Evolutionary conservation across 495 filamentous ascomycete species (phyloP).

Genomic region (Neurospora tetraspora): DNA sequence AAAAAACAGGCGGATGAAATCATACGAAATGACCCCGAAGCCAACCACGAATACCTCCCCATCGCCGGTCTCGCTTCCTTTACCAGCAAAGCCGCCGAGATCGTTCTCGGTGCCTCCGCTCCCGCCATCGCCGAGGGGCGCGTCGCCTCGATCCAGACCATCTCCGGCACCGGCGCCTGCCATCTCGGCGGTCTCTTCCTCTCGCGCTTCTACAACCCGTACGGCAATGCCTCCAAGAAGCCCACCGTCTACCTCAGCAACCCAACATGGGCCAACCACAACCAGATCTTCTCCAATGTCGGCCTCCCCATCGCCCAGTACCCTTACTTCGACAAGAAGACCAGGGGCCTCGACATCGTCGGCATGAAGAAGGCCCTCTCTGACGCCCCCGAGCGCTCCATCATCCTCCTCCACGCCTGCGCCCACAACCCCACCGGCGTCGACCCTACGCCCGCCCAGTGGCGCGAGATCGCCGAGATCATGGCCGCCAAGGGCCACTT

Average conservation of each 20-base stretch:
- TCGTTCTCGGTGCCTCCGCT: slow-evolving; percentile 73
- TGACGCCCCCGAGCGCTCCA: slow-evolving; percentile 61
- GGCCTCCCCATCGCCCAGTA: slow-evolving; percentile 66
- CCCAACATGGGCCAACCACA: slow-evolving; percentile 97
- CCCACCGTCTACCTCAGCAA: slow-evolving; percentile 79
- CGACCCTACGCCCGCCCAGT: slow-evolving; percentile 88
- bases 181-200: slow-evolving; percentile 86
- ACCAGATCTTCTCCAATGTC: slow-evolving; percentile 97
- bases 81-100: slow-evolving; percentile 77
- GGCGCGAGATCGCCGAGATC: slow-evolving; percentile 74
- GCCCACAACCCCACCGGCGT: slow-evolving; percentile 98
- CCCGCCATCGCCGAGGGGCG: slow-evolving; percentile 78
- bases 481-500: slow-evolving; percentile 73
- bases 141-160: slow-evolving; percentile 63
- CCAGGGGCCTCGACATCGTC: slow-evolving; percentile 82
- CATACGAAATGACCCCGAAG: slow-evolving; percentile 71
- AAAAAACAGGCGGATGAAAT: slow-evolving; percentile 70
- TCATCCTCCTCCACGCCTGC: slow-evolving; percentile 92
- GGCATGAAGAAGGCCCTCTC: slow-evolving; percentile 67
- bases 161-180: slow-evolving; percentile 87
- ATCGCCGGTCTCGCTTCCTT: slow-evolving; percentile 82
- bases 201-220: slow-evolving; percentile 58
- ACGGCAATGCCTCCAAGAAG: slow-evolving; percentile 39
- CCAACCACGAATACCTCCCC: slow-evolving; percentile 98
- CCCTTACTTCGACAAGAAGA: slow-evolving; percentile 83